Evolutionary conservation across 768 basidiomycete species (phyloP), one percentile per base, ranked within the genome.

Genomic region (Trametes cinnabarina): DNA sequence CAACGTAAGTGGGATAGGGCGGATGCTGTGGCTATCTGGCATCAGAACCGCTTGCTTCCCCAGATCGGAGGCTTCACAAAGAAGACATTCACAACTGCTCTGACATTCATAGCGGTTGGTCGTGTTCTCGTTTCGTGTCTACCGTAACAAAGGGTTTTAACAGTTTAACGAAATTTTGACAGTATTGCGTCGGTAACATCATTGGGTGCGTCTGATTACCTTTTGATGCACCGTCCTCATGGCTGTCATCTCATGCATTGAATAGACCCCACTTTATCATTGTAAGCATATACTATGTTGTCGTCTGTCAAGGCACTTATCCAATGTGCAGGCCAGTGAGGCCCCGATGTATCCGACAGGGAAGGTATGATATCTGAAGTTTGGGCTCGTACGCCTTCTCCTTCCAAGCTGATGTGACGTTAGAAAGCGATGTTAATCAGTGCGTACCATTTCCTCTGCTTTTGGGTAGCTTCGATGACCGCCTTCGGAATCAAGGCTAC

Each of bases 61-160:
- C n/a, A 70, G 67, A 60, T 68, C n/a, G 67, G 67, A 30, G 69
- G 69, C 0, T 70, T 68, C 40, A 68, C 69, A 20, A 70, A 70
- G 65, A 59, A 64, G 44, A 68, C 68, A 42, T 66, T 68, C 48
- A 70, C 68, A 20, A 67, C 67, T 0, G 68, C 68, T 7, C 51
- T 69, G 15, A 70, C 67, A 19, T 72, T 74, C 55, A 51, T 73
- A 32, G 69, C 60, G 4, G 63, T 60, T 30, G 1, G 59, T 52
- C 17, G 6, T 1, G 20, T 35, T n/a, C 14, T 22, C 15, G 7
- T n/a, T 20, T 22, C 15, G 22, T 10, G 4, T 32, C 39, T 0
- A n/a, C 30, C 30, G 30, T 32, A n/a, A 4, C n/a, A 25, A 15
- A 6, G 11, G n/a, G n/a, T 19, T n/a, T n/a, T 17, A 10, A n/a